A percentile compares a stretch with the other conserved stretches of the same genome.
phyloP scores from a whole-genome alignment of 202 grass and related monocot species.

The Elaeis oleifera region DNA sequence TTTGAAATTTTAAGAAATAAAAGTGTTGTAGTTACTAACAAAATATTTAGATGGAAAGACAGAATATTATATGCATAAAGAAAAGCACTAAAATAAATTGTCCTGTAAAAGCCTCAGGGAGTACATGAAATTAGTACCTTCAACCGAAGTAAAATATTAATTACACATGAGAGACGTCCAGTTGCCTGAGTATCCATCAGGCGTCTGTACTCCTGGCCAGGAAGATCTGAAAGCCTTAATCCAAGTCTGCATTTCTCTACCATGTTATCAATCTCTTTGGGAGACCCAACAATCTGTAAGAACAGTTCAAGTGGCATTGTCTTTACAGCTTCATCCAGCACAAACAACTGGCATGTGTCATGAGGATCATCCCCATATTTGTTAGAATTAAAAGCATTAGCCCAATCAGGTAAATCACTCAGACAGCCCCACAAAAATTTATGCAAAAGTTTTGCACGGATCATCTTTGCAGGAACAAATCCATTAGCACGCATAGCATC shows the following conservation, averaged over 20 bases:
- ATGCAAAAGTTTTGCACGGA: slow-evolving; percentile 78
- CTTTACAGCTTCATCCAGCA: slow-evolving; percentile 61
- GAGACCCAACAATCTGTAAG: slow-evolving; percentile 86
- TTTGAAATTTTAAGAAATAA: no score
- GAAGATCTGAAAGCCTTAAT: slow-evolving; percentile 68
- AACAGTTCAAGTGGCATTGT: slow-evolving; percentile 88
- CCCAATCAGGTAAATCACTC: slow-evolving; percentile 45
- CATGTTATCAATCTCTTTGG: slow-evolving; percentile 84
- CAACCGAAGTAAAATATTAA: slow-evolving; percentile 72
- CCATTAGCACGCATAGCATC: slow-evolving; percentile 86
- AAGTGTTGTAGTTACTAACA: no score
- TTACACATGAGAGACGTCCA: slow-evolving; percentile 60
- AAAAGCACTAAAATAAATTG: background rate
- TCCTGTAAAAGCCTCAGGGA: background rate
- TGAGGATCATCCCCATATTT: slow-evolving; percentile 31
- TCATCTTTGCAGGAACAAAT: slow-evolving; percentile 80
- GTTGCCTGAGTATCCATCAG: slow-evolving; percentile 65
- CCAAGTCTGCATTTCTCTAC: slow-evolving; percentile 55
- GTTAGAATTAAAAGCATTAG: slow-evolving; percentile 27
- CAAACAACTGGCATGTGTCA: slow-evolving; percentile 56
- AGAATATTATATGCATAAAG: no score
- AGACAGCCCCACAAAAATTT: slow-evolving; percentile 81
- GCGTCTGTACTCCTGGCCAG: slow-evolving; percentile 52
- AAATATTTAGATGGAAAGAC: no score
- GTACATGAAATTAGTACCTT: slow-evolving; percentile 44